Base-by-base conservation (phyloP, 2,329 filamentous ascomycete genomes). In the Trichoderma atroviride region DNA sequence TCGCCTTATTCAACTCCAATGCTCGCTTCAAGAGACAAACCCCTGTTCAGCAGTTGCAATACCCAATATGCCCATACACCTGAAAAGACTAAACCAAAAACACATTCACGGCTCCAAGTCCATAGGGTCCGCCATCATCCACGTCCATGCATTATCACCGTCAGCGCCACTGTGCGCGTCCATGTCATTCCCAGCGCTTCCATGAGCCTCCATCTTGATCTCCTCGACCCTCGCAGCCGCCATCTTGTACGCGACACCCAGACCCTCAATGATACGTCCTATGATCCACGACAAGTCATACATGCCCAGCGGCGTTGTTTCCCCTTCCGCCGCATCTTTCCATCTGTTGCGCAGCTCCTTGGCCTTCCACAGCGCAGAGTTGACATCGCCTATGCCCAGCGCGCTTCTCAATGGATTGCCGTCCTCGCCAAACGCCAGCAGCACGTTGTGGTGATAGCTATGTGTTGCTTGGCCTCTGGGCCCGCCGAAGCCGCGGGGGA, bases 321-420 rank as follows among this genome's bases (percentile, higher is more conserved):
- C 77, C 9, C 76, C 79, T 68, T 86, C 83, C 47, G 89, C 87
- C 0, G 86, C 89, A 66, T 89, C 87, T 79, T 93, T 93, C 91
- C 91, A 93, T 11, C 87, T 82, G 73, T 93, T 93, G 1, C 91
- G 82, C 68, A 92, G 83, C 72, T 91, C 89, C 76, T 93, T 93
- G 0, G 91, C 91, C 66, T 87, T 81, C 63, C 83, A 83, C 4
- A 93, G 81, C 65, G 90, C 86, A n/a, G 81, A 79, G 13, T 84
- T 82, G 5, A 89, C 87, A 3, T 85, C 82, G 0, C 86, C 86
- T 0, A 63, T 75, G 0, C 90, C 90, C 2, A 93, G 78, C 0
- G 85, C 82, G 0, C 71, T 74, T 59, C 88, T 81, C 0, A 93
- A 80, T 0, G 89, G 89, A 55, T 87, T 89, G 0, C 77, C 77